Percentiles rank a stretch among this genome's conserved stretches.
phyloP scores from a whole-genome alignment of 2,329 filamentous ascomycete genomes.

The Phaeosphaeriaceae sp. region DNA sequence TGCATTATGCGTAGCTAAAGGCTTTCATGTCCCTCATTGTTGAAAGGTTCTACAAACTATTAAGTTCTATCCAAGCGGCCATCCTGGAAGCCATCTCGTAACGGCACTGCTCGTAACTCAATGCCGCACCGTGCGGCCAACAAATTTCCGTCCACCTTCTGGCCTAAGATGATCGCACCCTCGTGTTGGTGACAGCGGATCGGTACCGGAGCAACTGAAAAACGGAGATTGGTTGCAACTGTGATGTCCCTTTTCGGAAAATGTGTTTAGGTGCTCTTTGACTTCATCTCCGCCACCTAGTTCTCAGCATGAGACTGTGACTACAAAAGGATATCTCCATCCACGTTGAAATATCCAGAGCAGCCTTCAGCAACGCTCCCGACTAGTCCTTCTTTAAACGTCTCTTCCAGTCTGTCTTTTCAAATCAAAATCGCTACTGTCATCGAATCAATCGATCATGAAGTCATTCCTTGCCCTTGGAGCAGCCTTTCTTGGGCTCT shows the following conservation, averaged over 20 bases:
- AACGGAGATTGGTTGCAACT: neutral
- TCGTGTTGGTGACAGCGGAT: neutral
- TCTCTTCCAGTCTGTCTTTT: slow-evolving; percentile 11
- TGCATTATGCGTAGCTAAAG: too few relatives aligned
- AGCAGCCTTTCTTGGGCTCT: slow-evolving; percentile 27
- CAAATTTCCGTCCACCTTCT: neutral
- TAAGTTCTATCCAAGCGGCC: too few relatives aligned
- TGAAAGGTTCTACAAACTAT: neutral
- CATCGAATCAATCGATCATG: slow-evolving; percentile 21
- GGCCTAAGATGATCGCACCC: neutral
- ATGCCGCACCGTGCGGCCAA: neutral
- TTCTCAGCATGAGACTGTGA: slow-evolving; percentile 16
- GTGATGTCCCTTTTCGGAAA: too few relatives aligned
- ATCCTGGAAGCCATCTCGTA: too few relatives aligned
- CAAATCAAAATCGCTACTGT: slow-evolving; percentile 1
- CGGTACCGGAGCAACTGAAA: neutral
- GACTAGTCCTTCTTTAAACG: neutral
- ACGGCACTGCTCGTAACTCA: too few relatives aligned
- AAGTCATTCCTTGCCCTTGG: slow-evolving; percentile 28
- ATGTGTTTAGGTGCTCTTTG: neutral
- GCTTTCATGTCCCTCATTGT: too few relatives aligned
- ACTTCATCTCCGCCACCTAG: neutral
- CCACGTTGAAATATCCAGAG: slow-evolving; percentile 1
- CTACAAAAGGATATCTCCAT: slow-evolving; percentile 25
- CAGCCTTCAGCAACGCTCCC: slow-evolving; percentile 5